Evolutionary conservation across 2,329 filamentous ascomycete genomes (phyloP).

Genomic region (Zymoseptoria pseudotritici): DNA sequence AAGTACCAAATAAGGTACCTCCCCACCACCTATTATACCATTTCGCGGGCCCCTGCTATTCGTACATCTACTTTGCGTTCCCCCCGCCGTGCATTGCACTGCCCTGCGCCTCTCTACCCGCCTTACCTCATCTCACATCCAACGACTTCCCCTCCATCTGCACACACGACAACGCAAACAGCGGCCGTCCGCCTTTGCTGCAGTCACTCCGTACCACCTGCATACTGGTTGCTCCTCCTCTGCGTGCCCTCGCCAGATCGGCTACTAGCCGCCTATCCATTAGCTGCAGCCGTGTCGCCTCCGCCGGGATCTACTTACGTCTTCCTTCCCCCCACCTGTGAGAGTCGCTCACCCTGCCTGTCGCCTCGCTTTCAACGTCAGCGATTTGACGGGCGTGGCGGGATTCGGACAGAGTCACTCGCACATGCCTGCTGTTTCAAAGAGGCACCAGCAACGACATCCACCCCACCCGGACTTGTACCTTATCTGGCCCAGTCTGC

Average conservation of each 20-base stretch:
- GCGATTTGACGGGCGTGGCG: constrained; percentile 12
- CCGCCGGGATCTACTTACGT: constrained; percentile 1
- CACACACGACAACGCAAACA: neutral
- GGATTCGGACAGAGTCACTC: constrained; percentile 9
- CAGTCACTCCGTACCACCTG: neutral
- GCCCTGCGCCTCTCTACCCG: neutral
- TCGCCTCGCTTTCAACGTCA: constrained; percentile 7
- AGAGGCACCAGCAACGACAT: constrained; percentile 9
- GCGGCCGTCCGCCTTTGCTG: constrained; percentile 1
- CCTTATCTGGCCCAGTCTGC: constrained; percentile 4
- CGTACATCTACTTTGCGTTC: neutral
- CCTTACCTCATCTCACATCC: neutral
- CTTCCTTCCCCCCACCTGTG: constrained; percentile 3
- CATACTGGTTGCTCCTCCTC: neutral
- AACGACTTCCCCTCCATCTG: neutral
- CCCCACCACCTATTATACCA: neutral
- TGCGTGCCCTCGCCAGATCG: constrained; percentile 6
- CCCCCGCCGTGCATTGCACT: neutral
- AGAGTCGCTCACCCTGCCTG: constrained; percentile 9
- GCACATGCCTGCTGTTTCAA: constrained; percentile 15
- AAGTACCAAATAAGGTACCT: neutral
- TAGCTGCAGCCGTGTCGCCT: neutral
- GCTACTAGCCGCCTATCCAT: neutral
- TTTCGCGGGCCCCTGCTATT: neutral
- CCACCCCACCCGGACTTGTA: neutral